Evolutionary conservation across 192 early-diverging fungal species (phyloP).

Genomic region (Entomortierella parvispora): DNA sequence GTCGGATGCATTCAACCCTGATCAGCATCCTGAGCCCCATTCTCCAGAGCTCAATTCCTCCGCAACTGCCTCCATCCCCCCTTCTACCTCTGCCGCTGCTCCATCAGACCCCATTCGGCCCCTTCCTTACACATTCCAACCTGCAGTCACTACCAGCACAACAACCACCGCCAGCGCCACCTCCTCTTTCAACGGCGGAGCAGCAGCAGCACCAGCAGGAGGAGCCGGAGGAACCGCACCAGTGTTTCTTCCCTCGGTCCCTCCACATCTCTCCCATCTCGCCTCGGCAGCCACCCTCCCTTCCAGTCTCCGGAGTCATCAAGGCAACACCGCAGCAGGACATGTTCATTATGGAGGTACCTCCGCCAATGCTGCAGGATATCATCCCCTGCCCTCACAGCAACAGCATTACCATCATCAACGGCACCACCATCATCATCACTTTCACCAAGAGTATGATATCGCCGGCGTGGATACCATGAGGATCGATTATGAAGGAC

Average conservation of each 20-base stretch:
- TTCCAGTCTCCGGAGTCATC: neutral
- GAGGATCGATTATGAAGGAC: slow-evolving; percentile 34
- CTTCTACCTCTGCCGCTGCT: slow-evolving; percentile 9
- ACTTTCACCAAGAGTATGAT: too few relatives aligned
- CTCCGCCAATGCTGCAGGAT: slow-evolving; percentile 6
- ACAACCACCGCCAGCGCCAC: too few relatives aligned
- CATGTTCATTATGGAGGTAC: slow-evolving; percentile 4
- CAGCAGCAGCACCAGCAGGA: too few relatives aligned
- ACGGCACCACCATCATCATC: too few relatives aligned
- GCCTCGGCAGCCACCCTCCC: slow-evolving; percentile 1
- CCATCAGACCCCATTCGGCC: slow-evolving; percentile 22
- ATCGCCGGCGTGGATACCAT: neutral
- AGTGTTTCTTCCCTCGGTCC: too few relatives aligned
- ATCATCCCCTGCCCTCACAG: slow-evolving; percentile 1
- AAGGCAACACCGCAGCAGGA: neutral
- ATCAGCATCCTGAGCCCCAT: too few relatives aligned
- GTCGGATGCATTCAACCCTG: too few relatives aligned
- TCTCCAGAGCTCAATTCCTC: neutral
- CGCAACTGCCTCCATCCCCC: slow-evolving; percentile 17
- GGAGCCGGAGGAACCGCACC: too few relatives aligned
- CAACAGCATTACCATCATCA: neutral
- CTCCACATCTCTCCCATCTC: slow-evolving; percentile 2
- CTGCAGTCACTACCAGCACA: too few relatives aligned
- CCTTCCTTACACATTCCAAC: too few relatives aligned
- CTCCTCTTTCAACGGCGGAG: too few relatives aligned